phyloP scores from a whole-genome alignment of 2,329 filamentous ascomycete species.

The Phaeosphaeria sp. region DNA sequence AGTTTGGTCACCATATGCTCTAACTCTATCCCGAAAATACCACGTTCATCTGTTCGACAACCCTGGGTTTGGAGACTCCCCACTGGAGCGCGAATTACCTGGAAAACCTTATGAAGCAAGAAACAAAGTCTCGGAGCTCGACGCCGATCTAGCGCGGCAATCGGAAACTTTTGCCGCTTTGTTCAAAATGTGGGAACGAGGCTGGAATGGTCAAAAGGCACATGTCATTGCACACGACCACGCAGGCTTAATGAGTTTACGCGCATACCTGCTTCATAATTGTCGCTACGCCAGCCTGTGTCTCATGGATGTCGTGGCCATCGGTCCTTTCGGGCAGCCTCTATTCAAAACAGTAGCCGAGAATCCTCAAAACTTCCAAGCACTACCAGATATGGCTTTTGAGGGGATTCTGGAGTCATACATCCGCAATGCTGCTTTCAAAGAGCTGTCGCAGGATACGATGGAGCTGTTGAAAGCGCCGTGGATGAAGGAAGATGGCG shows the following conservation, averaged over 20 bases:
- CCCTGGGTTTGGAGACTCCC: constrained; percentile 27
- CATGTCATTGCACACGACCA: constrained; percentile 30
- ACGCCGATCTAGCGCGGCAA: constrained; percentile 24
- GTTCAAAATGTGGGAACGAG: constrained; percentile 20
- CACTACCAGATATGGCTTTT: constrained; percentile 21
- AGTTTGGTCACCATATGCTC: constrained; percentile 23
- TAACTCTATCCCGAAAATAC: constrained; percentile 17
- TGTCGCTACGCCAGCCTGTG: constrained; percentile 25
- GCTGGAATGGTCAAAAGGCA: constrained; percentile 10
- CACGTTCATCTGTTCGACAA: constrained; percentile 30
- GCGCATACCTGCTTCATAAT: constrained; percentile 21
- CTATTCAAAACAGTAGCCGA: constrained; percentile 23
- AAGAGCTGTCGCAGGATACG: constrained; percentile 4
- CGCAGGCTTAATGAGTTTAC: constrained; percentile 26
- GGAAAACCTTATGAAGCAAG: not conserved
- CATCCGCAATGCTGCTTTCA: constrained; percentile 22
- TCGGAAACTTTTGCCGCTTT: constrained; percentile 22
- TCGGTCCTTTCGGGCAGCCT: constrained; percentile 26
- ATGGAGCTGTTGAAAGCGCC: constrained; percentile 20
- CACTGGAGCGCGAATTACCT: constrained; percentile 9
- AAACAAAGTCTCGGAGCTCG: constrained; percentile 11
- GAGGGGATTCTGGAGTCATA: constrained; percentile 27
- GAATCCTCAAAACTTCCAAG: constrained; percentile 15
- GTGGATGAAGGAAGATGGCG: constrained; percentile 20
- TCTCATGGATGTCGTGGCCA: constrained; percentile 26